Percentiles rank a stretch among this genome's conserved stretches.
Conservation (phyloP, 345 rosid species). For the Arabis alpina region DNA sequence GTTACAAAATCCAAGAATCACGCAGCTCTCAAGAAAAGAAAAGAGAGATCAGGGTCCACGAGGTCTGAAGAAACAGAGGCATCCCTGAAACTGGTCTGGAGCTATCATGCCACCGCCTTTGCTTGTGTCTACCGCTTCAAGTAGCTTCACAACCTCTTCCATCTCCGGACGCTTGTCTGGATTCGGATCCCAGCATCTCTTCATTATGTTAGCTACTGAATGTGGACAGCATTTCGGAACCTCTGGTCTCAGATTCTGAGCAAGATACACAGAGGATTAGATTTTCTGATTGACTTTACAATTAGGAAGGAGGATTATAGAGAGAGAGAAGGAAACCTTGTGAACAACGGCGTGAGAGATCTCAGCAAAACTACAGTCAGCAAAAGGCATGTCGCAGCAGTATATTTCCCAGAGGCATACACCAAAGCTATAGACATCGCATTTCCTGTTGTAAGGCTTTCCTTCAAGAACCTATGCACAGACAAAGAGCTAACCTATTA, state of each 20-base stretch:
- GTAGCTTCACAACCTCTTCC: conserved; percentile 72
- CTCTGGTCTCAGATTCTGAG: conserved; percentile 74
- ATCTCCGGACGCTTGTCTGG: conserved; percentile 76
- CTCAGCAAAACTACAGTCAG: conserved; percentile 74
- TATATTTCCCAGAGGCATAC: conserved; percentile 89
- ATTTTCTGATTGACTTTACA: conserved; percentile 4
- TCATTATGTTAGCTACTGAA: conserved; percentile 66
- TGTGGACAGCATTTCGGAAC: conserved; percentile 81
- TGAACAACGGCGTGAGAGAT: conserved; percentile 77
- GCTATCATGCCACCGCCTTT: conserved; percentile 95
- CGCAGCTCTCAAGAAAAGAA: conserved; percentile 24
- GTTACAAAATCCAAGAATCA: conserved; percentile 32
- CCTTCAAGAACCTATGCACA: conserved; percentile 72
- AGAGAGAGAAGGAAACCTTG: conserved; percentile 50
- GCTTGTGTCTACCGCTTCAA: conserved; percentile 76
- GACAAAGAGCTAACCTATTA: neutral
- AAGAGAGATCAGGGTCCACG: conserved; percentile 64
- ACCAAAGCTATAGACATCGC: conserved; percentile 88
- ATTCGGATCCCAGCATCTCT: conserved; percentile 81
- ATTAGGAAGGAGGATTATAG: neutral
- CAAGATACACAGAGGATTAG: conserved; percentile 6
- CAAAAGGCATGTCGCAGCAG: conserved; percentile 87
- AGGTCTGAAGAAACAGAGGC: conserved; percentile 62
- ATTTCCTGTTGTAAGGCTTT: conserved; percentile 78
- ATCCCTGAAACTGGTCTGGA: conserved; percentile 66